phyloP scores from a whole-genome alignment of 2,329 filamentous ascomycete genomes.

The Colletotrichum endophyticum region DNA sequence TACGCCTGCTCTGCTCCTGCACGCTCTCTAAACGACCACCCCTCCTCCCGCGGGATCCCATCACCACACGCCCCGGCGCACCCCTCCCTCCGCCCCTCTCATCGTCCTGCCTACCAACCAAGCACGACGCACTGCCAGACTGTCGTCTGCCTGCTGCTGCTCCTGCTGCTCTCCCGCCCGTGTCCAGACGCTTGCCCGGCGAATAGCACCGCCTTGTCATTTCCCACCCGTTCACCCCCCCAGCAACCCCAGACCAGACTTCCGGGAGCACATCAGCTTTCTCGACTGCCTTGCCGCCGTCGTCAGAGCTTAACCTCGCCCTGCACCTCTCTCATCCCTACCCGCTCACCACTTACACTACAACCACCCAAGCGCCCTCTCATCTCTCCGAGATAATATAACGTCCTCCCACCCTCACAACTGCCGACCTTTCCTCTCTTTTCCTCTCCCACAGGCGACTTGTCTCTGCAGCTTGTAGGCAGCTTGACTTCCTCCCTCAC shows the following conservation, averaged over 20 bases:
- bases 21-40: background rate
- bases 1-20: slow-evolving; percentile 6
- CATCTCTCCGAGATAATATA: slow-evolving; percentile 37
- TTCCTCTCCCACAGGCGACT: slow-evolving; percentile 35
- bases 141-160: slow-evolving; percentile 8
- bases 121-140: background rate
- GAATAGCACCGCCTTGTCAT: slow-evolving; percentile 15
- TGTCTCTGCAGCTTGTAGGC: slow-evolving; percentile 41
- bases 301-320: slow-evolving; percentile 22
- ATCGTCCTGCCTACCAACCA: slow-evolving; percentile 6
- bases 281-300: slow-evolving; percentile 16
- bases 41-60: background rate
- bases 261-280: slow-evolving; percentile 15
- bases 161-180: slow-evolving; percentile 1
- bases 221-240: slow-evolving; percentile 19
- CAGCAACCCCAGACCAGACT: slow-evolving; percentile 21
- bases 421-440: slow-evolving; percentile 34
- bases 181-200: slow-evolving; percentile 7
- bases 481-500: slow-evolving; percentile 26
- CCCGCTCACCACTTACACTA: slow-evolving; percentile 14
- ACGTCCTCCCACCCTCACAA: slow-evolving; percentile 34
- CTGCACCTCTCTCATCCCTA: background rate
- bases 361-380: slow-evolving; percentile 33
- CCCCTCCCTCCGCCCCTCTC: slow-evolving; percentile 15
- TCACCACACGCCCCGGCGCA: slow-evolving; percentile 10